Base-by-base conservation (phyloP, 495 filamentous ascomycete genomes). In the Chaetomidium leptoderma region DNA sequence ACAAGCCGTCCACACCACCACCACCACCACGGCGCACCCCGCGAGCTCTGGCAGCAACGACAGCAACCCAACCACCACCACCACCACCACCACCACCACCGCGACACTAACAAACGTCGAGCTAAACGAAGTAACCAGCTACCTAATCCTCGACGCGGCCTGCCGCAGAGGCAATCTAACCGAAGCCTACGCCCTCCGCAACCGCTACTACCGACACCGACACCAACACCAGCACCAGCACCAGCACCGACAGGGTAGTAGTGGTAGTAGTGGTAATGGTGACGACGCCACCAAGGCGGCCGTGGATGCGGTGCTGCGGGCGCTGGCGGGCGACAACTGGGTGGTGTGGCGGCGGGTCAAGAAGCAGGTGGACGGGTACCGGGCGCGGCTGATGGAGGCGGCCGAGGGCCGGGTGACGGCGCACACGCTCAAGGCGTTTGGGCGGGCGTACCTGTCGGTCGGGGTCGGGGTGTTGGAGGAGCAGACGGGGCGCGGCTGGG, bases 111-210 rank as follows among this genome's bases (percentile, higher is more conserved):
- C 85, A 0, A 72, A 75, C 11, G 70, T 82, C 14, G 90, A 95
- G 62, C 68, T 88, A 17, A 83, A 85, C 46, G 93, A 97, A 58
- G 82, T 92, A 59, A 78, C 84, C 21, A 81, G 83, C 32, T 97
- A 95, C 66, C 79, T 87, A 16, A 84, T 97, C 42, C 82, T 97
- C 16, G 93, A 98, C 71, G 81, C 90, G 39, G 91, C 91, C 10
- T 96, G 92, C 68, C 83, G 91, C 14, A 83, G 91, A 62, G 77
- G 82, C n/a, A 79, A 95, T 57, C 76, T 96, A 35, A 78, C 78
- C 8, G 78, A 82, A 32, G 93, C 92, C 0, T 90, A 86, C 61
- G 73, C 78, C n/a, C 67, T 87, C 43, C 78, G 80, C 45, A 23
- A 6, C 17, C 10, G 2, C 19, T 83, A 86, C 64, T 62, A 6